Percentiles rank a stretch among this genome's conserved stretches.
Conservation (phyloP, 2,329 filamentous ascomycete species). For the Penicillium oxalicum region DNA sequence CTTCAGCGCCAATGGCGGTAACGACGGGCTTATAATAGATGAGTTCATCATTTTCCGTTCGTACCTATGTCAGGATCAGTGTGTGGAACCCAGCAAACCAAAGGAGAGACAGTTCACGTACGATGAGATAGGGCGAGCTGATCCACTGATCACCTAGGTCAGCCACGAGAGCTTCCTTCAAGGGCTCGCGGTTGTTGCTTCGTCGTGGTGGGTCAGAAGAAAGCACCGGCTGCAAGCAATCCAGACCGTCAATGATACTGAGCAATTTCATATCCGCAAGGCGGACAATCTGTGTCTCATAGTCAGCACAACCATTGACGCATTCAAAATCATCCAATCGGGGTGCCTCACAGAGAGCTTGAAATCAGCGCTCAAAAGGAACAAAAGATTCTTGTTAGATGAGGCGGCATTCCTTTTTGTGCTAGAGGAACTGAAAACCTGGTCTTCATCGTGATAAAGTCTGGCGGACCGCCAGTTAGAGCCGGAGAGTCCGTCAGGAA, state of each 20-base stretch:
- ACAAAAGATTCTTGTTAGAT: slow-evolving; percentile 59
- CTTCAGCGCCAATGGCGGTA: slow-evolving; percentile 21
- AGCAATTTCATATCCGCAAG: slow-evolving; percentile 68
- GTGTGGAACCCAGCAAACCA: slow-evolving; percentile 3
- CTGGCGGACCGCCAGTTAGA: slow-evolving; percentile 79
- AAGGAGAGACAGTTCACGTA: slow-evolving; percentile 40
- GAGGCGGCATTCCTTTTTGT: slow-evolving; percentile 13
- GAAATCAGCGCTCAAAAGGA: slow-evolving; percentile 69
- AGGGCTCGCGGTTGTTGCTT: slow-evolving; percentile 62
- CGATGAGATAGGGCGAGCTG: slow-evolving; percentile 72
- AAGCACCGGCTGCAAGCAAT: slow-evolving; percentile 69
- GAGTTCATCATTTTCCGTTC: slow-evolving; percentile 74
- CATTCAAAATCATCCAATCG: background rate
- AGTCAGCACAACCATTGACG: background rate
- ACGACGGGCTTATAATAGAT: slow-evolving; percentile 80
- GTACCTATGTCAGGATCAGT: slow-evolving; percentile 50
- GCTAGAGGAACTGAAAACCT: slow-evolving; percentile 46
- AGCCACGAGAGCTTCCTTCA: slow-evolving; percentile 76
- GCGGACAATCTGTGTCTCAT: slow-evolving; percentile 59
- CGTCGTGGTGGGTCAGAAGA: slow-evolving; percentile 66
- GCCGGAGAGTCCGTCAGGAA: slow-evolving; percentile 52
- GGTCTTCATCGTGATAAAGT: slow-evolving; percentile 64
- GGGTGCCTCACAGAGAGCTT: slow-evolving; percentile 60
- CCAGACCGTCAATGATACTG: slow-evolving; percentile 69
- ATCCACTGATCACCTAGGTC: slow-evolving; percentile 72